Base-by-base conservation (phyloP, 2,329 filamentous ascomycete genomes). In the Hortaea werneckii region DNA sequence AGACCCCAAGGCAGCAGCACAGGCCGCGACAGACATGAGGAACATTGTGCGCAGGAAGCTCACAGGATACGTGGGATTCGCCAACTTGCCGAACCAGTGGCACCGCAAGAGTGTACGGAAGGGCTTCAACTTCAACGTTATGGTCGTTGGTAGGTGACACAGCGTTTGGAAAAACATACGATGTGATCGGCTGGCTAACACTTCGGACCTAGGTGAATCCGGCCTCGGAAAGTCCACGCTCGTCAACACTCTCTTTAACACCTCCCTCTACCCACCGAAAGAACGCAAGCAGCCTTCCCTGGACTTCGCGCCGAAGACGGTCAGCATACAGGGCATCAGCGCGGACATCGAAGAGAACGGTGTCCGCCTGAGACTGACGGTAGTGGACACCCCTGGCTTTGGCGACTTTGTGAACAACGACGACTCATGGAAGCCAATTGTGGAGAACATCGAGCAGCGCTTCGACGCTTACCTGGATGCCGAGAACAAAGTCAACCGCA, bases 371-470 rank as follows among this genome's bases (percentile, higher is more conserved):
- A 87, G 92, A 50, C 72, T 98, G 67, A 98, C 90, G 9, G 92
- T 98, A 44, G 92, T 98, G 54, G 92, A 98, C 59, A 98, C 92
- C 7, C 92, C 92, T 38, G 92, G 92, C 53, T 98, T 98, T 60
- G 92, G 92, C 63, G 92, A 98, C 72, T 98, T 96, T 65, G 92
- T 98, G 65, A 98, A 98, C 83, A 98, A 98, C 66, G 92, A 96
- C 62, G 92, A 96, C 72, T 98, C 92, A 28, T 98, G 92, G 92
- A 82, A 92, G 64, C 92, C 92, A 47, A 98, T 98, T 71, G 84
- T 95, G 61, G 92, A 98, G 77, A 96, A 96, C 77, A 96, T 98
- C 63, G 92, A 98, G 77, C 88, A 95, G 78, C 86, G 92, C 58
- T 98, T 92, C 65, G 92, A 98, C 70, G 89, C 92, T 44, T 98